Evolutionary conservation across 2,329 filamentous ascomycete genomes (phyloP), one percentile per base, ranked within the genome.

Genomic region (Rachicladosporium sp.): DNA sequence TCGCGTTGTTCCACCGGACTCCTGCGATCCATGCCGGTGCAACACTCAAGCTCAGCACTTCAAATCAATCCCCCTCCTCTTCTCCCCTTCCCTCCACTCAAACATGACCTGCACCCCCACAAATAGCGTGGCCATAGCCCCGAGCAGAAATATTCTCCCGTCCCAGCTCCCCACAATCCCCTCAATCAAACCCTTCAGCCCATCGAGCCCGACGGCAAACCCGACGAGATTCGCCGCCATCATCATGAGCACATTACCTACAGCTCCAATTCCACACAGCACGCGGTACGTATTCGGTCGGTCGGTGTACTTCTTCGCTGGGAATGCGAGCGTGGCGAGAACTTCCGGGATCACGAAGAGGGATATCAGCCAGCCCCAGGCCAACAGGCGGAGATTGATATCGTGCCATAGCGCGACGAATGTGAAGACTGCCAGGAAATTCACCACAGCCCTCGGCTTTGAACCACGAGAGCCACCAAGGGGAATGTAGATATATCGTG

Each of bases 391-490:
- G 23, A 96, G 73, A 63, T 93, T 81, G 54, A 98, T 93, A 53
- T 98, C 91, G 63, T 98, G 91, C 91, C 91, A 98, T 23, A 98
- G 69, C 0, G 91, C 93, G 15, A 98, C 91, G 54, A 98, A 98
- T 0, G 87, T 95, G 58, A 98, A 98, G 27, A 94, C 84, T 4
- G 80, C 65, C 2, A 93, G 67, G 58, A 86, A 91, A 41, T 89
- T 95, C 37, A 76, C 53, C 2, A 89, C 68, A 0, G 78, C 78
- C 31, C 71, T 60, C 10, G 74, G 67, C 33, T 71, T 75, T 11
- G 45, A 40, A 3, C 63, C 64, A 19, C 66, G 68, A 31, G 67
- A 70, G 6, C 91, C 89, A 30, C 91, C 91, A 0, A 98, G 71
- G 0, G 91, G 91, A 3, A 96, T 72, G 61, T 93, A 98, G 46